Base-by-base conservation (phyloP, 768 basidiomycete species). In the Epithele typhae region DNA sequence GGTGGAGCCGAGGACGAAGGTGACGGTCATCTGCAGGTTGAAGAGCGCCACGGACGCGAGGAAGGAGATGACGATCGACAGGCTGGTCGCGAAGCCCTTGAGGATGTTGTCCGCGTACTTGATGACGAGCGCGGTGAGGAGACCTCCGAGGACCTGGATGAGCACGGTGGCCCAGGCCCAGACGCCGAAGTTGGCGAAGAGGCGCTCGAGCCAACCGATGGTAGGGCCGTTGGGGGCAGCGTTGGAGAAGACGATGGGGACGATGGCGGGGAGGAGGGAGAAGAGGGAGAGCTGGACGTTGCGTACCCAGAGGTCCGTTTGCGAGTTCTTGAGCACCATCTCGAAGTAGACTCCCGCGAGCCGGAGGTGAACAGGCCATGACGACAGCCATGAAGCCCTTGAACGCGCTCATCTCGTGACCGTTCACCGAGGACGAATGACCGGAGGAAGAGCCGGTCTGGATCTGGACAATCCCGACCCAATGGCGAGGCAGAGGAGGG, bases 331-430 rank as follows among this genome's bases (percentile, higher is more conserved):
- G 54, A 94, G 73, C 27, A 93, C 92, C 87, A 95, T 93, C 70
- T 98, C 95, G 56, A 98, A 98, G 69, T 98, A 98, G 22, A 97
- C 94, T 5, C 94, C 94, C 0, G 94, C 94, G 37, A 98, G 80
- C 95, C 0, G 92, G 95, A 0, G 94, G 96, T 63, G 95, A 82
- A 70, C 95, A 98, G 0, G 95, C 93, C 12, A 84, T 80, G 6
- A 81, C 75, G 42, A 98, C 94, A 1, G 95, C 95, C 39, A 87
- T 60, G 67, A 98, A 94, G 0, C 95, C 95, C 52, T 81, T 91
- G 50, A 86, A 62, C 8, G 84, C 81, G 52, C 83, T 77, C 91
- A 96, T 94, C 27, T 76, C 70, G 54, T 81, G 75, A 15, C 27
- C 39, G n/a, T 34, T 24, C 1, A 21, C 25, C 15, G 42, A 22